Conservation (phyloP, 2,329 filamentous ascomycete genomes). For the Harringtonia lauricola region DNA sequence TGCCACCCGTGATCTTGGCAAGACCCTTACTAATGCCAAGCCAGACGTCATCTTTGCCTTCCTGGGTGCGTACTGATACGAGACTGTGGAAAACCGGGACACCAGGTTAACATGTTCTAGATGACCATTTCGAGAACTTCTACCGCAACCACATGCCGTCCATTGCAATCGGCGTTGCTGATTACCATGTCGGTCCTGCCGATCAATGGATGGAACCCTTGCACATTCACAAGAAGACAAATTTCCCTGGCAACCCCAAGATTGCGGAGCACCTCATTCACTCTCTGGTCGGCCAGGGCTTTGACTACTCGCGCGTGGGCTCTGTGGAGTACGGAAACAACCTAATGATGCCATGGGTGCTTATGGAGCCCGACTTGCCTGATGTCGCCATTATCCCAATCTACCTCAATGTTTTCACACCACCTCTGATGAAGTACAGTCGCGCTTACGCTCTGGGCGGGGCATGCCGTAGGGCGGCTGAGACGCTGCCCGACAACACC, state of each 20-base stretch:
- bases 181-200: slow-evolving; percentile 8
- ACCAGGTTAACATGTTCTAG: too few relatives aligned
- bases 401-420: slow-evolving; percentile 11
- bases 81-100: too few relatives aligned
- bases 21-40: slow-evolving; percentile 8
- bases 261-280: slow-evolving; percentile 10
- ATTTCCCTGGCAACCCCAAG: slow-evolving; percentile 8
- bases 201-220: slow-evolving; percentile 12
- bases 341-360: slow-evolving; percentile 11
- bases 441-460: slow-evolving; percentile 19
- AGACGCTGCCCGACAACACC: slow-evolving; percentile 7
- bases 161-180: slow-evolving; percentile 9
- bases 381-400: slow-evolving; percentile 7
- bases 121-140: slow-evolving; percentile 12
- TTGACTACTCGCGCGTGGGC: slow-evolving; percentile 9
- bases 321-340: slow-evolving; percentile 10
- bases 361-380: slow-evolving; percentile 9
- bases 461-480: slow-evolving; percentile 15
- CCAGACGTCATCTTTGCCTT: slow-evolving; percentile 12
- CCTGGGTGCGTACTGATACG: too few relatives aligned
- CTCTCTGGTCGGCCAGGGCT: slow-evolving; percentile 10
- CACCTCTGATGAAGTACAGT: slow-evolving; percentile 14
- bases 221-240: slow-evolving; percentile 7
- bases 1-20: slow-evolving; percentile 8
- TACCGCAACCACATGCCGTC: slow-evolving; percentile 12